Evolutionary conservation across 257 asterid genomes (phyloP), one percentile per base, ranked within the genome.

Genomic region (Nicotiana tabacum): DNA sequence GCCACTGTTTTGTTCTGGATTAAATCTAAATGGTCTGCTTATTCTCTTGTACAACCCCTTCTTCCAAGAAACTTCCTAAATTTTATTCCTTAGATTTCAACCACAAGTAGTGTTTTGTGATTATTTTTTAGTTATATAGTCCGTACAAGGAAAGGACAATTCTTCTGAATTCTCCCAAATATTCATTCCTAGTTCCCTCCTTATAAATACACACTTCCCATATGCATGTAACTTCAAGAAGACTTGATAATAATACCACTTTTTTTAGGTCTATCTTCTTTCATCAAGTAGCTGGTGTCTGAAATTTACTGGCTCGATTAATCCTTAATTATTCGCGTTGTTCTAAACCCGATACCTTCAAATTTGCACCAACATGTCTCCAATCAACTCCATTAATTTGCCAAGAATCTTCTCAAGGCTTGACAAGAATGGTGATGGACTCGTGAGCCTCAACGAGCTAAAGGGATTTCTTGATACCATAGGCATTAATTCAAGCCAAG

Each of bases 341-440:
- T 24, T 24, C 35, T 11, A 70, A 43, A 6, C 5, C 3, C 0
- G 9, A 70, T 70, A 21, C 4, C 37, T 72, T 43, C 0, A 74
- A 43, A 43, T 43, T 70, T 39, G 78, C 16, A 43, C 18, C 56
- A 46, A 4, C 33, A 84, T 86, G 89, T 81, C 78, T 60, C 61
- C 83, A 12, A 56, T 81, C 17, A 84, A 72, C 43, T 33, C 77
- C 48, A 62, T 21, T 64, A 83, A 87, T 65, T 56, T 87, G 78
- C 74, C 84, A 57, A 78, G 70, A 43, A 85, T 85, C 65, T 87
- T 87, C 83, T 37, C 70, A 51, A 77, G 78, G 62, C 84, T 87
- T 12, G 90, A 87, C 62, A 56, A 58, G 53, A 83, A 85, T 24
- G 84, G 88, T 48, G 84, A 87, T 72, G 90, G 90, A 1, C 56